phyloP scores from a whole-genome alignment of 129 eudicot species.

The Lonicera japonica region DNA sequence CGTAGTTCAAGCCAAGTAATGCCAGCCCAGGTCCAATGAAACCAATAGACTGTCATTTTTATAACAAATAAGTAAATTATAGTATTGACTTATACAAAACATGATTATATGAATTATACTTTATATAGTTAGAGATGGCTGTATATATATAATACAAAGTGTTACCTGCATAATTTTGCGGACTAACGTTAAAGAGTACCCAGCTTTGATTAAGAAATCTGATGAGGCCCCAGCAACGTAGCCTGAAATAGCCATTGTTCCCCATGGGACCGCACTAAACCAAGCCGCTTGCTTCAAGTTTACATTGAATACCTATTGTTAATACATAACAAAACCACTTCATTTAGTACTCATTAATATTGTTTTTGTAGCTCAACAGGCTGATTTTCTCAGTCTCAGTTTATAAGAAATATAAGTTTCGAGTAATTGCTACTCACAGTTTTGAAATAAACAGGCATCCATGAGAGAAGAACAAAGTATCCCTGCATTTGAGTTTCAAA shows the following conservation, averaged over 20 bases:
- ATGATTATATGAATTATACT: background rate
- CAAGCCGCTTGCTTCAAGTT: conserved; percentile 97
- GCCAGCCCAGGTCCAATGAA: conserved; percentile 94
- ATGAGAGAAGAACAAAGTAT: conserved; percentile 96
- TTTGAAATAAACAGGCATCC: conserved; percentile 99
- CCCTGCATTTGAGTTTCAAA: conserved; percentile 55
- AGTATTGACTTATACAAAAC: background rate
- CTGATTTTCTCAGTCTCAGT: background rate
- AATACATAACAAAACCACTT: background rate
- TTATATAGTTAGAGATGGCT: background rate
- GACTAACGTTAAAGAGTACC: conserved; percentile 60
- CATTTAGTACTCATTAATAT: background rate
- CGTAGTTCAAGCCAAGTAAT: conserved; percentile 77
- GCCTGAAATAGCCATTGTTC: conserved; percentile 96
- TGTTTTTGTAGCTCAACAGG: too few relatives aligned
- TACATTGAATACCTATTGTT: conserved; percentile 64
- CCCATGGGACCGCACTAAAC: conserved; percentile 99
- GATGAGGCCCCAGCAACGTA: conserved; percentile 87
- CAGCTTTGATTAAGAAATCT: conserved; percentile 69
- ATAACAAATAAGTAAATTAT: background rate
- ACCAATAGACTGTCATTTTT: conserved; percentile 71
- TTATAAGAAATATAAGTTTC: conserved; percentile 1
- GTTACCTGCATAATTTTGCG: conserved; percentile 91
- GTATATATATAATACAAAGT: background rate
- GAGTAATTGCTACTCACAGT: conserved; percentile 51